Base-by-base conservation (phyloP, 179 eudicot genomes). In the Beta macrorhiza region DNA sequence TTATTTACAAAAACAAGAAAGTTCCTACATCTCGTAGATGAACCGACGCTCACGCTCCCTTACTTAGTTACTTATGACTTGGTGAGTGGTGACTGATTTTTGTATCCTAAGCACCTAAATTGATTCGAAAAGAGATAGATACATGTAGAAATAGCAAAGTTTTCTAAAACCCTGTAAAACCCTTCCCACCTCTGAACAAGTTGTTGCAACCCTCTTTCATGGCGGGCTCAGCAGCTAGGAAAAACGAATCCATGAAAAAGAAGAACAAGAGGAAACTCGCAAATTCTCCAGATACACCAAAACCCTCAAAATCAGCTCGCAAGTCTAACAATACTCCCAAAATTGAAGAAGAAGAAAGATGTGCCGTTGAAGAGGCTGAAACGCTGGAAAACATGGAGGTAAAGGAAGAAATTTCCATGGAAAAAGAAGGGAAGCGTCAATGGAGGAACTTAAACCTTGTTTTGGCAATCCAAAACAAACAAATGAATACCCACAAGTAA, bases 371-470 rank as follows among this genome's bases (percentile, higher is more conserved):
- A 14, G 82, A 74, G 57, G 75, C 58, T 51, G n/a, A 71, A 80
- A 67, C 65, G 44, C 65, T 57, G 51, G 61, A 55, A 78, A 74
- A 79, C 10, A 58, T 77, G 79, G 80, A 51, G 67, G 44, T 51
- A 0, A 68, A 72, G 29, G 82, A 71, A 80, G 70, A 76, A 22
- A 78, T 11, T 45, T 12, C 19, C 9, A 5, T 14, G n/a, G 69
- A 17, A 29, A 58, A 3, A 3, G 76, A 5, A 45, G 81, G 55
- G n/a, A 25, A 74, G 22, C 52, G 45, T 79, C 87, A 86, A 81
- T 94, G 99, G 99, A 87, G 87, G 81, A 92, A 92, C 71, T 83
- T 94, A 75, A 90, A 94, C 82, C 77, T 94, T 14, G 81, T 86
- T 80, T 83, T 94, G 29, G 85, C 88, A 1, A 86, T 96, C 19